These are phyloP conservation scores for Apiosordaria backusii DNA, from an alignment of 495 filamentous ascomycete species.

Conservation along the genomic window DNA sequence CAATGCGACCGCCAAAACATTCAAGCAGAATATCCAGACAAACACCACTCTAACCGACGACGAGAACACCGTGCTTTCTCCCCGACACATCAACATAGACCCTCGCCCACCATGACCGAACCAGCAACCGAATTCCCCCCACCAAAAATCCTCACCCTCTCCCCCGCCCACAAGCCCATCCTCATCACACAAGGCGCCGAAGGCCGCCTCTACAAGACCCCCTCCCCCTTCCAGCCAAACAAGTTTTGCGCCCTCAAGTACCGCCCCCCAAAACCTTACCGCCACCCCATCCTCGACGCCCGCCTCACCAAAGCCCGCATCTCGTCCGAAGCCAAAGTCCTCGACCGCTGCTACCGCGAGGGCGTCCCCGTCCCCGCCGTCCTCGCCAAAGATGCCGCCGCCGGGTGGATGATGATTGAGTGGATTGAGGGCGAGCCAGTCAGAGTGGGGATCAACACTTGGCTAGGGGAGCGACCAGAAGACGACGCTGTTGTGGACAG, in stretches of 20 bases:
- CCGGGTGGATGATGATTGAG: slow-evolving; percentile 84
- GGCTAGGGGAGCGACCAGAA: slow-evolving; percentile 50
- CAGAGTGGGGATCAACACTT: slow-evolving; percentile 61
- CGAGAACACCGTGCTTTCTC: not conserved
- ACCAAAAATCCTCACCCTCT: slow-evolving; percentile 61
- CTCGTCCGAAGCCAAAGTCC: slow-evolving; percentile 79
- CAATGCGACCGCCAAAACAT: not conserved
- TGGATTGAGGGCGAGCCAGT: slow-evolving; percentile 78
- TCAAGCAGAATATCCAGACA: not conserved
- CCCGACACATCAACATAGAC: not conserved
- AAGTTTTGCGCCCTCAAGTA: slow-evolving; percentile 84
- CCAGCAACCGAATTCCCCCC: slow-evolving; percentile 44
- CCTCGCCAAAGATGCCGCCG: slow-evolving; percentile 67
- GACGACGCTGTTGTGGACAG: slow-evolving; percentile 32
- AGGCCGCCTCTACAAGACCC: slow-evolving; percentile 85
- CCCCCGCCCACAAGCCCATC: slow-evolving; percentile 51
- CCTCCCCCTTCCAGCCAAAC: slow-evolving; percentile 41
- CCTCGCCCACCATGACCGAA: slow-evolving; percentile 6
- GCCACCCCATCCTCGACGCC: slow-evolving; percentile 85
- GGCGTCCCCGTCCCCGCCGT: slow-evolving; percentile 76
- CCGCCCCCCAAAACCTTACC: slow-evolving; percentile 88
- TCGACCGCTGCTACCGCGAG: slow-evolving; percentile 69
- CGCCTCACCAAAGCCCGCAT: slow-evolving; percentile 83
- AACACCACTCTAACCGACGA: not conserved
- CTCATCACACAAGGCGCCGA: slow-evolving; percentile 91